Evolutionary conservation across 176 grass and related monocot species (phyloP).

Genomic region (Lolium perenne): DNA sequence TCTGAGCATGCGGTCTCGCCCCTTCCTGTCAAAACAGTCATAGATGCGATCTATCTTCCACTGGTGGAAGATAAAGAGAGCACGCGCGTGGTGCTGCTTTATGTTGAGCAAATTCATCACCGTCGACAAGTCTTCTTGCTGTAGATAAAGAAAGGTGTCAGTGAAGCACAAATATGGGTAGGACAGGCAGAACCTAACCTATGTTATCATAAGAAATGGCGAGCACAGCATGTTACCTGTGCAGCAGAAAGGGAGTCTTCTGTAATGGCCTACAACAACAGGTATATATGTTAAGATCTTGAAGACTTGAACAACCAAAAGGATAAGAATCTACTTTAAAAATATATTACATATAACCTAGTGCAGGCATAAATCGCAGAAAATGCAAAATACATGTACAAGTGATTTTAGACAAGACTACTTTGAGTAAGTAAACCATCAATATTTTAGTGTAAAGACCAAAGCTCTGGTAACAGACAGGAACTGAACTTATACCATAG

Average conservation of each 20-base stretch:
- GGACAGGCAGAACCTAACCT: neutral
- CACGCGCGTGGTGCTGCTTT: conserved; percentile 57
- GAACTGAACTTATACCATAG: neutral
- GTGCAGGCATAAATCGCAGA: neutral
- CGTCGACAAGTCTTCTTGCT: conserved; percentile 50
- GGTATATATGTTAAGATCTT: conserved; percentile 21
- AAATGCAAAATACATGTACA: conserved; percentile 15
- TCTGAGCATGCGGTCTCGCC: conserved; percentile 51
- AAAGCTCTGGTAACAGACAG: neutral
- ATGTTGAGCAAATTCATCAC: conserved; percentile 62
- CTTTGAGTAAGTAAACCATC: neutral
- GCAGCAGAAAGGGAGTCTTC: conserved; percentile 29
- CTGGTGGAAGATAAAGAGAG: conserved; percentile 57
- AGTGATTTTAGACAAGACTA: neutral
- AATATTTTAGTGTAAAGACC: neutral
- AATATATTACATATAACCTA: neutral
- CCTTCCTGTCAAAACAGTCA: conserved; percentile 51
- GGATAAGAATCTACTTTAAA: neutral
- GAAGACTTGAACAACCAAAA: conserved; percentile 12
- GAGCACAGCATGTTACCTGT: conserved; percentile 36
- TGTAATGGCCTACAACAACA: conserved; percentile 54
- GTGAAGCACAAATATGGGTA: neutral
- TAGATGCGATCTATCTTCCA: conserved; percentile 58
- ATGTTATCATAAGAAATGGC: conserved; percentile 2
- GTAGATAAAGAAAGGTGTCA: neutral